Evolutionary conservation across 257 asterid genomes (phyloP), one percentile per base, ranked within the genome.

Genomic region (Rubia yunnanensis): DNA sequence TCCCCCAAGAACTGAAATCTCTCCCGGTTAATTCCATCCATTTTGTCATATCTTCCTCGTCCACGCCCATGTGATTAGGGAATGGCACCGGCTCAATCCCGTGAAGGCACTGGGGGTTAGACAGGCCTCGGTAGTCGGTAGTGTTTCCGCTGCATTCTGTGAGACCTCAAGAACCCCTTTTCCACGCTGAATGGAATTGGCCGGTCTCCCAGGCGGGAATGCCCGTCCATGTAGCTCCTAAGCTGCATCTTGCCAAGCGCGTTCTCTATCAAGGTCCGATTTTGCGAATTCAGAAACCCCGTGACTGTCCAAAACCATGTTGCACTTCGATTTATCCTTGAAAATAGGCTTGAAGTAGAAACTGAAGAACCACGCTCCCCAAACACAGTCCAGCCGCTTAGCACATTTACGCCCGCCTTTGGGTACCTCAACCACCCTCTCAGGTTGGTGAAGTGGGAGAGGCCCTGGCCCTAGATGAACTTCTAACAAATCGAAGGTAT

Each of bases 301-400:
- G 14, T 24, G 27, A 26, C 60, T 56, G 27, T 56, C 95, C 32
- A 24, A 2, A 1, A 54, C 26, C 10, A 23, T 54, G 1, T 54
- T 54, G 3, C 17, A 23, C 60, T 54, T 54, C 0, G 34, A 54
- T 24, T 24, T 54, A 24, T 54, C 60, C 34, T 54, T 54, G 31
- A 54, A 54, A 54, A 54, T 26, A 11, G 60, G 60, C 60, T 24
- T 54, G 60, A 88, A 88, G 78, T 85, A 88, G 59, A 80, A 88
- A 75, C 81, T 88, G 79, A 88, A 88, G 66, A 85, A 82, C 95
- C 95, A 88, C 22, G 95, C 95, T 1, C 95, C 94, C 95, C 95
- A 88, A 9, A 85, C 81, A 71, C 86, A 81, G 60, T 88, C 95
- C 44, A 83, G 63, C 57, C 90, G 73, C 67, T 85, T 88, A 0